Evolutionary conservation across 2,329 filamentous ascomycete species (phyloP), one percentile per base, ranked within the genome.

Genomic region (Arthroderma sp.): DNA sequence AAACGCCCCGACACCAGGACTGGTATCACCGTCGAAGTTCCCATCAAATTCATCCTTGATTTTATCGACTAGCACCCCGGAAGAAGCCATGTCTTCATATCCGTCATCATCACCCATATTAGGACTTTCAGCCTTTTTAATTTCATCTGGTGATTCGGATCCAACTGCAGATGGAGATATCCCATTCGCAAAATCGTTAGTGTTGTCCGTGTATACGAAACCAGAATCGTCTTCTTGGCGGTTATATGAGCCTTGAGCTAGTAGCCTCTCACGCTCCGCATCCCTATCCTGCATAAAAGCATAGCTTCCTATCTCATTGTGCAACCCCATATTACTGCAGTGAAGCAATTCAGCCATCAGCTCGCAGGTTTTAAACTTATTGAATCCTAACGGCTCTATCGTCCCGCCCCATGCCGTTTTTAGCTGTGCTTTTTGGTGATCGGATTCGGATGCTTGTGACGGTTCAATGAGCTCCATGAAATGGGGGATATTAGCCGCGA

Each of bases 331-430:
- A 61, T 98, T 98, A 62, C 89, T 96, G 65, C 91, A 98, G 63
- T 98, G 91, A 34, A 98, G 68, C 38, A 98, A 71, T 64, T 98
- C 91, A 1, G 91, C 91, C 91, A 98, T 96, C 48, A 98, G 72
- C 65, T 98, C 91, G 63, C 91, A 98, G 0, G 91, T 96, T 71
- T 98, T 98, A 72, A 98, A 98, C 15, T 91, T 77, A 64, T 98
- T 91, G 59, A 98, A 98, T 2, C 91, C 91, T 6, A 98, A 74
- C 3, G 91, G 89, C 62, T 96, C 87, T 43, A 98, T 88, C 61
- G 83, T 85, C 38, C 81, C 78, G 43, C 88, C 88, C 69, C 94
- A 98, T 0, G 91, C 91, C 2, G 87, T 89, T 54, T 80, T 82
- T 33, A 95, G 70, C 47, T 81, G 79, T 38, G 81, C 77, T 59